Percentiles rank a stretch among this genome's conserved stretches.
phyloP scores from a whole-genome alignment of 805 yeast species.

The Candida dendrica region DNA sequence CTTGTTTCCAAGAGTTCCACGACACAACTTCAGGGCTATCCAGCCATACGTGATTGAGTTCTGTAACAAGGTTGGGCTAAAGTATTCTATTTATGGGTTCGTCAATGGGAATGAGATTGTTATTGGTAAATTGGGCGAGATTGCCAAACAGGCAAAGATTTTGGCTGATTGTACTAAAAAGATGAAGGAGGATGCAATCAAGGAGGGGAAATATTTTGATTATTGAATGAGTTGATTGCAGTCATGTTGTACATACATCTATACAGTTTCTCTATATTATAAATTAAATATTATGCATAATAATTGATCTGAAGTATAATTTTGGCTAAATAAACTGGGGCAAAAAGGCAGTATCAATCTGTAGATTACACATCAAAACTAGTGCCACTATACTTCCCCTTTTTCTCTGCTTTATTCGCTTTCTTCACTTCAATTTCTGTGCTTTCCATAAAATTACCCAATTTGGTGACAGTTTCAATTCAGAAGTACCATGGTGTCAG shows the following conservation, averaged over 20 bases:
- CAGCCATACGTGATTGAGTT: slow-evolving; percentile 69
- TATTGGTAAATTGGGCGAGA: slow-evolving; percentile 59
- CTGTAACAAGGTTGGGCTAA: slow-evolving; percentile 69
- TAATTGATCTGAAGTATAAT: too few species aligned
- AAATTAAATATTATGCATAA: too few species aligned
- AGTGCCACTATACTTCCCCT: too few species aligned
- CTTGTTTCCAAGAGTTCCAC: slow-evolving; percentile 80
- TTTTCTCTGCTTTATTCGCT: too few species aligned
- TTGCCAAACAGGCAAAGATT: slow-evolving; percentile 73
- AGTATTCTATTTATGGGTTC: slow-evolving; percentile 81
- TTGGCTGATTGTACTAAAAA: slow-evolving; percentile 65
- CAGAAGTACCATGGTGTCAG: too few species aligned
- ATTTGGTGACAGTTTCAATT: too few species aligned
- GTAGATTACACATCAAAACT: too few species aligned
- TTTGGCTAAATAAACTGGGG: too few species aligned
- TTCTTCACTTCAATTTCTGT: too few species aligned
- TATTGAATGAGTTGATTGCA: not conserved
- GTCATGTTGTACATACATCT: too few species aligned
- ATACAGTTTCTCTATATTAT: too few species aligned
- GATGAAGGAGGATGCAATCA: slow-evolving; percentile 45
- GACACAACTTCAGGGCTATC: slow-evolving; percentile 75
- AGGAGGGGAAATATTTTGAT: slow-evolving; percentile 18
- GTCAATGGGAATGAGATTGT: slow-evolving; percentile 70
- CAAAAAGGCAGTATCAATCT: not conserved
- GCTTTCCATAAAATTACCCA: too few species aligned